Conservation (phyloP, 768 basidiomycete species). For the Favolaschia claudopus region DNA sequence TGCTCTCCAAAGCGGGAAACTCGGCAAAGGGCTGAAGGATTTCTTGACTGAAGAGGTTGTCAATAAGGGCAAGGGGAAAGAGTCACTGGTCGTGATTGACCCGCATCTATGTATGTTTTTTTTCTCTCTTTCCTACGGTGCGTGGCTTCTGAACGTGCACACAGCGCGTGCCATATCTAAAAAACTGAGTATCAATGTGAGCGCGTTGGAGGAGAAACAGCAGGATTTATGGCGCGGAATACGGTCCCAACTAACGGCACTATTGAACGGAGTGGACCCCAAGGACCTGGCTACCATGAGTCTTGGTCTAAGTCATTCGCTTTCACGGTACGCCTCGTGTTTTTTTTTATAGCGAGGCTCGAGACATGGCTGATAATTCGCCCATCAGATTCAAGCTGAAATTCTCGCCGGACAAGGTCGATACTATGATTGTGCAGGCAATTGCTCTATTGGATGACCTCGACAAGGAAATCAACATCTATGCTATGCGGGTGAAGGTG, state of each 20-base stretch:
- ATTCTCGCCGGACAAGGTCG: constrained; percentile 99
- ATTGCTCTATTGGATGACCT: constrained; percentile 97
- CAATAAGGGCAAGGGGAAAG: constrained; percentile 91
- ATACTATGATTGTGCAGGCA: constrained; percentile 99
- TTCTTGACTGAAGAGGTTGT: constrained; percentile 88
- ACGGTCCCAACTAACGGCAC: constrained; percentile 81
- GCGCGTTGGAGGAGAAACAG: constrained; percentile 59
- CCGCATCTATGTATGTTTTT: constrained; percentile 79
- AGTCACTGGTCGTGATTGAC: constrained; percentile 86
- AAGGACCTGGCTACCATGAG: constrained; percentile 98
- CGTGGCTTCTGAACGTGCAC: background rate
- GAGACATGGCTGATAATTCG: background rate
- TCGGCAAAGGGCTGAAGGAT: constrained; percentile 92
- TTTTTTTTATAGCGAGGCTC: background rate
- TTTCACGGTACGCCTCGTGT: constrained; percentile 76
- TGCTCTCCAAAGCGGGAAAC: constrained; percentile 89
- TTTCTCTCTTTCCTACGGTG: background rate
- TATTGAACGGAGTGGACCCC: constrained; percentile 91
- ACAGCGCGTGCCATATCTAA: constrained; percentile 88
- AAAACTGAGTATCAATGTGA: constrained; percentile 92
- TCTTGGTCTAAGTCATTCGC: constrained; percentile 94
- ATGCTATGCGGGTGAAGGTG: constrained; percentile 98
- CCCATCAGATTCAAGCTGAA: constrained; percentile 93
- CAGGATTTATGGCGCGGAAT: constrained; percentile 96
- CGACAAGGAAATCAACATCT: constrained; percentile 99